Conservation (phyloP, 495 filamentous ascomycete genomes). For the Penicillium subrubescens region DNA sequence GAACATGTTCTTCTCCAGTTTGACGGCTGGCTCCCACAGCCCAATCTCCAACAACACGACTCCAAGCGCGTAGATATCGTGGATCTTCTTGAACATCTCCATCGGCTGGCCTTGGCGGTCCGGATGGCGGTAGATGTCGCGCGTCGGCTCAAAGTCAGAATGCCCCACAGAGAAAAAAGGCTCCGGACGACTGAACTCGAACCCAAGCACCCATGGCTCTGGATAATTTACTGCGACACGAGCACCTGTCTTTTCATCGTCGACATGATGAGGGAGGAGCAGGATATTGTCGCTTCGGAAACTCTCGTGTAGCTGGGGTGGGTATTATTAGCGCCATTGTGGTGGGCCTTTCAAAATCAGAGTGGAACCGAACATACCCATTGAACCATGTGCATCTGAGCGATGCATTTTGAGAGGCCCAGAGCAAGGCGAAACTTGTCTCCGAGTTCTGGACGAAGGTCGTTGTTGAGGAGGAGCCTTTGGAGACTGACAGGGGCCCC, state of each 20-base stretch:
- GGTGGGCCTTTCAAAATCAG: not conserved
- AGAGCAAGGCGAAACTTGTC: conserved; percentile 6
- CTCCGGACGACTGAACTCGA: conserved; percentile 7
- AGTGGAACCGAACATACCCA: not conserved
- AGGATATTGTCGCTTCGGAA: conserved; percentile 12
- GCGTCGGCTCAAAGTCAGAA: conserved; percentile 6
- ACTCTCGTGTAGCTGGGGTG: conserved; percentile 2
- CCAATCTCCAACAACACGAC: conserved; percentile 7
- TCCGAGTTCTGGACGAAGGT: not conserved
- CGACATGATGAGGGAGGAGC: not conserved
- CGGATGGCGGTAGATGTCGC: conserved; percentile 9
- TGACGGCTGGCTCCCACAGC: conserved; percentile 3
- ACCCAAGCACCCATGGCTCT: conserved; percentile 5
- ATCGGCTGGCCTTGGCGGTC: conserved; percentile 5
- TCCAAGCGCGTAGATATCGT: conserved; percentile 5
- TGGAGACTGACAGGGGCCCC: conserved; percentile 1
- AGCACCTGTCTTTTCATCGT: not conserved
- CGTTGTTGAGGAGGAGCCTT: not conserved
- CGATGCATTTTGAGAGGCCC: not conserved
- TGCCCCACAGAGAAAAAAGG: conserved; percentile 7
- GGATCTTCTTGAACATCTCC: conserved; percentile 12
- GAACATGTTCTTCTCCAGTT: conserved; percentile 6
- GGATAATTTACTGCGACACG: conserved; percentile 6
- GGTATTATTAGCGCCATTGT: conserved; percentile 5
- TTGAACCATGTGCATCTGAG: conserved; percentile 8